A percentile compares a stretch with the other conserved stretches of the same genome.
Evolutionary conservation across 805 yeast species (phyloP).

Genomic region (Yamadazyma laniorum): DNA sequence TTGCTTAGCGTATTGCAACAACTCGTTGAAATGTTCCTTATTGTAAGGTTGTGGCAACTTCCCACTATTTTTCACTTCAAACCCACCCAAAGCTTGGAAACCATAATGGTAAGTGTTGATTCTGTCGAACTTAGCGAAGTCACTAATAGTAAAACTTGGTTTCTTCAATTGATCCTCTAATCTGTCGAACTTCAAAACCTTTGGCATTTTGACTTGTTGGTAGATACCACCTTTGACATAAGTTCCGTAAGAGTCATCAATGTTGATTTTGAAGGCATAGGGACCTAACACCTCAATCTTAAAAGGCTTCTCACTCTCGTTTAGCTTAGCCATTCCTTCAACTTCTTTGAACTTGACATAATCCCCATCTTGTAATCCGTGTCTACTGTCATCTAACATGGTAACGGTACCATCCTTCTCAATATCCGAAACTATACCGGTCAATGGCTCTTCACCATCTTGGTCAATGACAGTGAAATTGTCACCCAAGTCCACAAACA

Average conservation of each 20-base stretch:
- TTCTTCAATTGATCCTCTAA: constrained; percentile 60
- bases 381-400: constrained; percentile 87
- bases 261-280: constrained; percentile 76
- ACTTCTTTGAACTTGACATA: constrained; percentile 85
- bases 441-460: constrained; percentile 88
- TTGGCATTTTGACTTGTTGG: constrained; percentile 89
- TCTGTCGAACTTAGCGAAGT: constrained; percentile 91
- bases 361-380: constrained; percentile 90
- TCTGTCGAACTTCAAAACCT: constrained; percentile 57
- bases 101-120: constrained; percentile 90
- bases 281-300: constrained; percentile 90
- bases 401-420: constrained; percentile 90
- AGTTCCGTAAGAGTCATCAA: constrained; percentile 53
- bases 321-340: constrained; percentile 71
- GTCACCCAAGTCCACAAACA: constrained; percentile 88
- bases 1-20: constrained; percentile 57
- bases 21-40: constrained; percentile 68
- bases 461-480: constrained; percentile 77
- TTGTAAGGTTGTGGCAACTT: constrained; percentile 74
- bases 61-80: constrained; percentile 60
- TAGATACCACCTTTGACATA: constrained; percentile 85
- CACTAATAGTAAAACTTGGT: constrained; percentile 82
- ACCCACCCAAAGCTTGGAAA: constrained; percentile 83
- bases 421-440: constrained; percentile 87
- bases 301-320: constrained; percentile 63